Evolutionary conservation across 306 rosid species (phyloP).

Genomic region (Chamaecrista fasciculata): DNA sequence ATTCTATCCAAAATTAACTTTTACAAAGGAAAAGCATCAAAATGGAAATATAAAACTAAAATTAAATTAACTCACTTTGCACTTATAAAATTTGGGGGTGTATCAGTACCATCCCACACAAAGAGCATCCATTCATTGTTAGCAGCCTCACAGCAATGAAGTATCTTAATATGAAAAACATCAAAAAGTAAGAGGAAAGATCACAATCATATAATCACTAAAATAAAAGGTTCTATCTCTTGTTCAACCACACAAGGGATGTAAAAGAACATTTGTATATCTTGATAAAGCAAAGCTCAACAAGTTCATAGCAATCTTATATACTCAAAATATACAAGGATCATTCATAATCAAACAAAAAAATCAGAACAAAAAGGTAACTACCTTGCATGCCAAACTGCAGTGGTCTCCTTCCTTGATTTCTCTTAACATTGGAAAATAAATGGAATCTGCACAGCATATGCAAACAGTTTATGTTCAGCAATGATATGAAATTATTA

Average conservation of each 20-base stretch:
- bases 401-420: slow-evolving; percentile 41
- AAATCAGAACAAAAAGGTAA: slow-evolving; percentile 1
- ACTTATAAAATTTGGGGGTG: slow-evolving; percentile 42
- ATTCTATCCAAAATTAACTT: slow-evolving; percentile 12
- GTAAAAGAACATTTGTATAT: background rate
- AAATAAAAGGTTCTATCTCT: background rate
- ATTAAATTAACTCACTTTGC: slow-evolving; percentile 44
- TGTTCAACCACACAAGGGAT: background rate
- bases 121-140: slow-evolving; percentile 42
- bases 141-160: slow-evolving; percentile 44
- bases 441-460: slow-evolving; percentile 43
- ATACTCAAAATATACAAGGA: background rate
- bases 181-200: slow-evolving; percentile 14
- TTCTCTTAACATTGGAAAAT: slow-evolving; percentile 42
- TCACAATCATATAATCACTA: slow-evolving; percentile 18
- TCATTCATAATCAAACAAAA: background rate
- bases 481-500: too few relatives aligned
- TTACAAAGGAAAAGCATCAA: background rate
- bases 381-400: slow-evolving; percentile 73
- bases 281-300: slow-evolving; percentile 9
- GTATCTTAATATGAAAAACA: slow-evolving; percentile 44
- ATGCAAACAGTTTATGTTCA: too few relatives aligned
- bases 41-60: slow-evolving; percentile 19
- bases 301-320: background rate
- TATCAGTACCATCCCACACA: slow-evolving; percentile 88